A percentile compares a stretch with the other conserved stretches of the same genome.
Evolutionary conservation across 139 green algal genomes (phyloP).

Genomic region (Chlamydomonas sp.): DNA sequence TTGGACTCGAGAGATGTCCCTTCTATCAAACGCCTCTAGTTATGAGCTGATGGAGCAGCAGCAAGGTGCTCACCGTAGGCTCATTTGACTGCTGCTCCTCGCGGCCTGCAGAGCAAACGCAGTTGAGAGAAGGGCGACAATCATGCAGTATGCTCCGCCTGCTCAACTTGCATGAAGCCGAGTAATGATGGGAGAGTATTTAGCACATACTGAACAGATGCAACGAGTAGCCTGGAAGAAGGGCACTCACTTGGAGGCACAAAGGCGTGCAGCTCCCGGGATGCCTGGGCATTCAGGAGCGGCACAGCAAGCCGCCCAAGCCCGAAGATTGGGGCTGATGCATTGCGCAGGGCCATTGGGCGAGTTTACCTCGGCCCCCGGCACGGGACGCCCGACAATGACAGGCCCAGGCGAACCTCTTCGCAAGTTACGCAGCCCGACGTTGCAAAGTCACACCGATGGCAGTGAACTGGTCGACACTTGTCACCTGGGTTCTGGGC

Average conservation of each 20-base stretch:
- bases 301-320: slow-evolving; percentile 15
- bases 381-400: too few species aligned
- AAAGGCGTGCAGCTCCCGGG: slow-evolving; percentile 14
- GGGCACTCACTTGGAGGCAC: not conserved
- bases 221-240: not conserved
- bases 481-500: too few species aligned
- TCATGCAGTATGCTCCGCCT: not conserved
- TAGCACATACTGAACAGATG: not conserved
- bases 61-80: not conserved
- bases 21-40: not conserved
- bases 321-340: not conserved
- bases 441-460: too few species aligned
- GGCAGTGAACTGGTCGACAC: too few species aligned
- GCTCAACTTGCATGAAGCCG: not conserved
- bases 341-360: slow-evolving; percentile 14
- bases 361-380: too few species aligned
- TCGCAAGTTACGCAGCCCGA: too few species aligned
- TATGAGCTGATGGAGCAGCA: not conserved
- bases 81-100: slow-evolving; percentile 2
- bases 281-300: slow-evolving; percentile 12
- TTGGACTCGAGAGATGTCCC: not conserved
- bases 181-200: not conserved
- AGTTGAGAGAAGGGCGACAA: not conserved
- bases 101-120: slow-evolving; percentile 11
- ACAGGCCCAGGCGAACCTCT: too few species aligned